Evolutionary conservation across 2,329 filamentous ascomycete species (phyloP).

Genomic region (Stemphylium lycopersici): DNA sequence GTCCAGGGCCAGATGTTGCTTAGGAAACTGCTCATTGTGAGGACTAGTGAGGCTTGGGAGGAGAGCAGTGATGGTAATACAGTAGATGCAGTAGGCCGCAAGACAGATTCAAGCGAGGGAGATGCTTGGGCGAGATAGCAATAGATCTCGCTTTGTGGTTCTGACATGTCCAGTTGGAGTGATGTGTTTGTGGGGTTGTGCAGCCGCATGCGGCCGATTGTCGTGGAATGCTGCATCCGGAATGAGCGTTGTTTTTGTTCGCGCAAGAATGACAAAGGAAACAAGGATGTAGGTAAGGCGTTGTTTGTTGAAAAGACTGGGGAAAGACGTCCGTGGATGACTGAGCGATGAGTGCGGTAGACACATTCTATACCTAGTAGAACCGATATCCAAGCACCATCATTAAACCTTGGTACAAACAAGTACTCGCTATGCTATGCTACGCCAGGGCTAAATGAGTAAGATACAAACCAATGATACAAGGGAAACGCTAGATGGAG

Average conservation of each 20-base stretch:
- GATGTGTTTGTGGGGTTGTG: constrained; percentile 9
- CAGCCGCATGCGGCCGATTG: constrained; percentile 13
- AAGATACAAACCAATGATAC: constrained; percentile 5
- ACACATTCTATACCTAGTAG: background rate
- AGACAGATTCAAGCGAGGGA: no score
- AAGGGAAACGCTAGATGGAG: constrained; percentile 10
- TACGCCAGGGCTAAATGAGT: constrained; percentile 7
- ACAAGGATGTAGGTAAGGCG: no score
- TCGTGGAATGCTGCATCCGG: background rate
- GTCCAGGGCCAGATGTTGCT: background rate
- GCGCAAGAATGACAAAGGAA: background rate
- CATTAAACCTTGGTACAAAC: background rate
- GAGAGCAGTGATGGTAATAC: background rate
- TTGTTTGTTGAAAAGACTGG: no score
- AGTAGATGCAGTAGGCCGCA: no score
- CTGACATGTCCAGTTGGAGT: constrained; percentile 3
- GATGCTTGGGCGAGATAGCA: background rate
- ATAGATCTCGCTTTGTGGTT: background rate
- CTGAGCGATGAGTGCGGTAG: background rate
- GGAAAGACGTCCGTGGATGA: background rate
- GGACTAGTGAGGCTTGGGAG: no score
- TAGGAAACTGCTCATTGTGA: background rate
- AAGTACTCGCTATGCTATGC: constrained; percentile 5
- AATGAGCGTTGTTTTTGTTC: constrained; percentile 3
- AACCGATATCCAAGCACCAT: background rate